Evolutionary conservation across 257 asterid species (phyloP).

Genomic region (Solanum lycopersicoides): DNA sequence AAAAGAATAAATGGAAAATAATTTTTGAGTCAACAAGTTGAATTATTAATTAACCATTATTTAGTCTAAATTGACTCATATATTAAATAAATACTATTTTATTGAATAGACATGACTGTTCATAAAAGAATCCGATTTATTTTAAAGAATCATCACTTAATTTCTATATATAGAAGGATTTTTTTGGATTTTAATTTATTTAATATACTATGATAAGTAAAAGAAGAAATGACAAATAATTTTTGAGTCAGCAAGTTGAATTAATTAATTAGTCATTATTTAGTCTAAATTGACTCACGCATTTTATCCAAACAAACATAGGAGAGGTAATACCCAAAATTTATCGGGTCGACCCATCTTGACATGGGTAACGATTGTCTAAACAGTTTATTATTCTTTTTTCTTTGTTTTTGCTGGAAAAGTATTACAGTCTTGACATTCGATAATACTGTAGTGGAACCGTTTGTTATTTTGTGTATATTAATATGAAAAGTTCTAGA

Average conservation of each 20-base stretch:
- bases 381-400: neutral
- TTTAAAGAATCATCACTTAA: neutral
- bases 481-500: neutral
- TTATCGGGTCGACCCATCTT: neutral
- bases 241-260: neutral
- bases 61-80: neutral
- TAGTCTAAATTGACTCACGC: neutral
- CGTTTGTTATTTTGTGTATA: neutral
- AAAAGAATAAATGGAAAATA: neutral
- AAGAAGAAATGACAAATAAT: neutral
- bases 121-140: neutral
- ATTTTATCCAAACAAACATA: neutral
- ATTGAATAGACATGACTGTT: neutral
- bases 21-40: neutral
- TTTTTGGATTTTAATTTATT: too few relatives aligned
- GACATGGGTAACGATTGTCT: neutral
- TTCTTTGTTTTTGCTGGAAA: neutral
- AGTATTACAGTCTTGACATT: neutral
- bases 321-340: neutral
- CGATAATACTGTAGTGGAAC: neutral
- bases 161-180: neutral
- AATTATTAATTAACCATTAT: neutral
- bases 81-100: neutral
- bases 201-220: too few relatives aligned
- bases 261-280: neutral